Conservation (phyloP, 768 basidiomycete genomes). For the Podaxis sp. region DNA sequence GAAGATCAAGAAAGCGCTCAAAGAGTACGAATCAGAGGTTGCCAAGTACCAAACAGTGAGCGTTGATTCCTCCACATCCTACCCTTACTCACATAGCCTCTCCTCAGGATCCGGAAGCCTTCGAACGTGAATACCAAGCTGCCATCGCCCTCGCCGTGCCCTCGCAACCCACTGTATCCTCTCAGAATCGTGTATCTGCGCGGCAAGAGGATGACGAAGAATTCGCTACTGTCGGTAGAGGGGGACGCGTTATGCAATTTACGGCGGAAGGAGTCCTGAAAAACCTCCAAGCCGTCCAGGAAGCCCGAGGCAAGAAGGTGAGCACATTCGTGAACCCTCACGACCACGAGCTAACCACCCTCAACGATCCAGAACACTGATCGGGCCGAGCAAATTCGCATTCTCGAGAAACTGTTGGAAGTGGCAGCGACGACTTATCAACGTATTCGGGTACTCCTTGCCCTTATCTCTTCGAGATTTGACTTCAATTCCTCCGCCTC, state of each 20-base stretch:
- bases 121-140: slow-evolving; percentile 71
- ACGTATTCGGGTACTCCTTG: slow-evolving; percentile 89
- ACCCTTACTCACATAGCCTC: neutral
- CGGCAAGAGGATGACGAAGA: slow-evolving; percentile 58
- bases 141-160: slow-evolving; percentile 45
- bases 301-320: slow-evolving; percentile 96
- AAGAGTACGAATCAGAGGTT: slow-evolving; percentile 84
- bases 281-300: slow-evolving; percentile 85
- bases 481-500: slow-evolving; percentile 92
- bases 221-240: slow-evolving; percentile 90
- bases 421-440: slow-evolving; percentile 89
- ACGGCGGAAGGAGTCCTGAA: slow-evolving; percentile 90
- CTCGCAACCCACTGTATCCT: slow-evolving; percentile 31
- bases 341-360: slow-evolving; percentile 2
- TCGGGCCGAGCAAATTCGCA: slow-evolving; percentile 89
- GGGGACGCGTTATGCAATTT: slow-evolving; percentile 80
- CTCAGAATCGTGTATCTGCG: slow-evolving; percentile 34
- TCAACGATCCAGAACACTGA: slow-evolving; percentile 78
- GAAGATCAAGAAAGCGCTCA: slow-evolving; percentile 87
- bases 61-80: neutral
- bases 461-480: slow-evolving; percentile 91
- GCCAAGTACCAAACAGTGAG: slow-evolving; percentile 77
- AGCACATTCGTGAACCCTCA: slow-evolving; percentile 17
- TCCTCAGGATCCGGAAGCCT: slow-evolving; percentile 83
- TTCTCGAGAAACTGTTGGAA: slow-evolving; percentile 82